A percentile compares a stretch with the other conserved stretches of the same genome.
These are phyloP conservation scores for Irpex lacteus DNA, from an alignment of 1,284 basidiomycete genomes.

Conservation along the genomic window DNA sequence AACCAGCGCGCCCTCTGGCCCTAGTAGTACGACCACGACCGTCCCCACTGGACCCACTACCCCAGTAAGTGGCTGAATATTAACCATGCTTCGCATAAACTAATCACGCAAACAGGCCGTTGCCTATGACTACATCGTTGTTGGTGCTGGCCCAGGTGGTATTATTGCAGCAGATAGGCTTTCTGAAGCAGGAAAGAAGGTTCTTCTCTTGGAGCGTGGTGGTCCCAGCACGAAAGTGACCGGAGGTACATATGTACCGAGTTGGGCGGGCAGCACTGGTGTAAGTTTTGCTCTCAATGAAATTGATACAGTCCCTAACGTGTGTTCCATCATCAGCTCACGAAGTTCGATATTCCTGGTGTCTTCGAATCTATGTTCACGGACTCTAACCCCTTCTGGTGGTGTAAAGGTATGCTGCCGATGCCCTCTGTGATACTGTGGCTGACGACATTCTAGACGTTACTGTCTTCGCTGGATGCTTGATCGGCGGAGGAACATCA, in stretches of 20 bases:
- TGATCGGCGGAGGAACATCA: slow-evolving; percentile 60
- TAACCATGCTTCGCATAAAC: not conserved
- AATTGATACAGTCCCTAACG: not conserved
- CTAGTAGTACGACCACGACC: slow-evolving; percentile 26
- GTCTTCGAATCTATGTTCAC: slow-evolving; percentile 64
- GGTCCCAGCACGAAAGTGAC: slow-evolving; percentile 59
- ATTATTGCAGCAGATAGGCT: slow-evolving; percentile 53
- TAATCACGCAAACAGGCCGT: slow-evolving; percentile 31
- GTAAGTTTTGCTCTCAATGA: slow-evolving; percentile 29
- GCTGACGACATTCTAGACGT: slow-evolving; percentile 37
- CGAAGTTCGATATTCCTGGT: slow-evolving; percentile 65
- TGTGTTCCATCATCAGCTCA: slow-evolving; percentile 37
- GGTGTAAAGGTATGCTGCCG: slow-evolving; percentile 49
- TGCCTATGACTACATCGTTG: slow-evolving; percentile 62
- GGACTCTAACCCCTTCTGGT: slow-evolving; percentile 55
- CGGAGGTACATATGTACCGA: slow-evolving; percentile 55
- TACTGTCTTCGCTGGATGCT: slow-evolving; percentile 59
- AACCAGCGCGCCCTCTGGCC: slow-evolving; percentile 24
- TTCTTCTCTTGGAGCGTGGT: slow-evolving; percentile 59
- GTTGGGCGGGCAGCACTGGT: slow-evolving; percentile 49
- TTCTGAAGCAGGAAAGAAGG: slow-evolving; percentile 60
- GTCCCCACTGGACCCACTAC: slow-evolving; percentile 37
- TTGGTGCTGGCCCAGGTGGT: slow-evolving; percentile 54
- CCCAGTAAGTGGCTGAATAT: slow-evolving; percentile 4
- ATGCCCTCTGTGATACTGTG: not conserved